Evolutionary conservation across 1,284 basidiomycete species (phyloP).

Genomic region (Sporisorium reilianum): DNA sequence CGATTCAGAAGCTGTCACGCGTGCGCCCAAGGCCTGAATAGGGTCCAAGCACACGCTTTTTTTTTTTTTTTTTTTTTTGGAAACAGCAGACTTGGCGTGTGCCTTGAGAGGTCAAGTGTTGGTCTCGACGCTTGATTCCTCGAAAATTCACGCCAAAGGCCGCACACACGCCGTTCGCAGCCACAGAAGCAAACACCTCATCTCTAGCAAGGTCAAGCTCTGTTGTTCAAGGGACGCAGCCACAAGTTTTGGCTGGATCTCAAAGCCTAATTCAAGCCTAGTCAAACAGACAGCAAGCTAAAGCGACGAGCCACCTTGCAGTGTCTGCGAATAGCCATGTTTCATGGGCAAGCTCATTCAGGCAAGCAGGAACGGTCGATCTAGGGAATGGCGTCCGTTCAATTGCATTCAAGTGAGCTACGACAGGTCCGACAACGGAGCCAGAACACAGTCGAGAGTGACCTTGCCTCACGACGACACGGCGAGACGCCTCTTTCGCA

Average conservation of each 20-base stretch:
- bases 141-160: neutral
- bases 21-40: neutral
- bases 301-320: no score
- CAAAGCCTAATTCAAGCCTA: slow-evolving; percentile 1
- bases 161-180: neutral
- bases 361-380: no score
- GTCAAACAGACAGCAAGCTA: neutral
- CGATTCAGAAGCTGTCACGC: neutral
- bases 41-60: slow-evolving; percentile 11
- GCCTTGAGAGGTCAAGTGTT: neutral
- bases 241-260: neutral
- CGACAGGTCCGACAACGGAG: neutral
- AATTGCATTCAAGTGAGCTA: neutral
- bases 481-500: slow-evolving; percentile 42
- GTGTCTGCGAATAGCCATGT: no score
- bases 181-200: neutral
- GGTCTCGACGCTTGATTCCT: no score
- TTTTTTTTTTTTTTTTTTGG: no score
- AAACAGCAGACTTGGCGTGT: neutral
- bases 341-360: no score
- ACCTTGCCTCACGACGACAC: slow-evolving; percentile 16
- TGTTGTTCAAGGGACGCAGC: no score
- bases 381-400: no score
- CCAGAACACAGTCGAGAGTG: neutral
- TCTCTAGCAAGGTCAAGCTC: slow-evolving; percentile 2